These are phyloP conservation scores for Stipa capillata DNA, from an alignment of 176 grass and related monocot species.

Conservation along the genomic window DNA sequence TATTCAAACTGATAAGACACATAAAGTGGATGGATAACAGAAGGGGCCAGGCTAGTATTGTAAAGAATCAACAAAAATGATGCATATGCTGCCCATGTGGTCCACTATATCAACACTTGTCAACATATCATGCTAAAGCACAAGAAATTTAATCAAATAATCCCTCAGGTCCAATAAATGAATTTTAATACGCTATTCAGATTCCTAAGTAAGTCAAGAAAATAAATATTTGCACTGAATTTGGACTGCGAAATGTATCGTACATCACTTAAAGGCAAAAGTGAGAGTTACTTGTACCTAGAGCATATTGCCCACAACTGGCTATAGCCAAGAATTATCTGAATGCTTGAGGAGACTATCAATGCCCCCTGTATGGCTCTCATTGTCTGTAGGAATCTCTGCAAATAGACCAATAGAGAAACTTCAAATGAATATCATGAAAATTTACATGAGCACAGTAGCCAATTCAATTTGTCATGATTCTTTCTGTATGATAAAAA, in stretches of 20 bases:
- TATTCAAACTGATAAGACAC: constrained; percentile 23
- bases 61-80: constrained; percentile 11
- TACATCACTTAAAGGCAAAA: neutral
- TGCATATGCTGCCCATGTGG: constrained; percentile 3
- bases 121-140: neutral
- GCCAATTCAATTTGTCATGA: neutral
- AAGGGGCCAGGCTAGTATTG: constrained; percentile 10
- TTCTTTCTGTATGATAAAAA: neutral
- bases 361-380: constrained; percentile 78
- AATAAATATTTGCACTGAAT: neutral
- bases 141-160: neutral
- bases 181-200: neutral
- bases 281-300: constrained; percentile 42
- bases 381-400: constrained; percentile 90
- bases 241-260: neutral
- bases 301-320: constrained; percentile 96
- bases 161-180: neutral
- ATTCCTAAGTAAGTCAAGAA: neutral
- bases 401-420: constrained; percentile 10
- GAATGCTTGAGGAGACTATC: constrained; percentile 93
- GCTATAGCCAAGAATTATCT: constrained; percentile 96
- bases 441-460: neutral
- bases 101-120: constrained; percentile 5
- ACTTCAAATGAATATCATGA: neutral
- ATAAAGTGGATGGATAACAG: constrained; percentile 27